phyloP scores from a whole-genome alignment of 495 filamentous ascomycete genomes.

The Astrocystis sublimbata region DNA sequence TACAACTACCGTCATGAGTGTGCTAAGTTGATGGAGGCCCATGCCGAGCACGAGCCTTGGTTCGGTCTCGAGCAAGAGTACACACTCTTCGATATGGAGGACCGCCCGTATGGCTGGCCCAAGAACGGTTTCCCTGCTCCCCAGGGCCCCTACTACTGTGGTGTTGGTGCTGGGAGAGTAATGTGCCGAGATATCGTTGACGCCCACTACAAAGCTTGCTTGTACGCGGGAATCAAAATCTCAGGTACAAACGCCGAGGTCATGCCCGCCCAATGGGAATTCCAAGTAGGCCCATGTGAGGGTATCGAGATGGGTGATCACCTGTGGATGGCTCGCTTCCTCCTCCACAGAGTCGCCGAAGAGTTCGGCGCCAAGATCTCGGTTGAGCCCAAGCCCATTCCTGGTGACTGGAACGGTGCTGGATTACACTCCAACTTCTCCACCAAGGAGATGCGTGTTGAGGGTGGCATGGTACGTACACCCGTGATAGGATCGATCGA shows the following conservation, averaged over 20 bases:
- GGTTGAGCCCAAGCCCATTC: constrained; percentile 96
- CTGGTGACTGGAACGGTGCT: constrained; percentile 99
- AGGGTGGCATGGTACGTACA: constrained; percentile 75
- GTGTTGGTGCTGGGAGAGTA: constrained; percentile 95
- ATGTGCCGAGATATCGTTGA: constrained; percentile 98
- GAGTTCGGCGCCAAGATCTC: constrained; percentile 97
- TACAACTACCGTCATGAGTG: constrained; percentile 96
- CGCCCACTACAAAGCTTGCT: constrained; percentile 96
- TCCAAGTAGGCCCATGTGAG: constrained; percentile 92
- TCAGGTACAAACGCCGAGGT: constrained; percentile 99
- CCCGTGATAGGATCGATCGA: not conserved
- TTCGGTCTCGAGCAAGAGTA: constrained; percentile 98
- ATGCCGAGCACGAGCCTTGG: constrained; percentile 85
- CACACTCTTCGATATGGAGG: constrained; percentile 83
- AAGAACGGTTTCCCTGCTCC: constrained; percentile 91
- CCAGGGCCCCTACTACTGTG: constrained; percentile 99
- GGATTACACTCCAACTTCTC: constrained; percentile 95
- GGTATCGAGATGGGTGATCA: constrained; percentile 96
- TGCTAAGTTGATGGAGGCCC: constrained; percentile 81
- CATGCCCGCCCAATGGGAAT: constrained; percentile 98
- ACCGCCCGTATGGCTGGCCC: constrained; percentile 95
- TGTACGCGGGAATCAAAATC: constrained; percentile 89
- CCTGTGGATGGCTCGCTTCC: constrained; percentile 95
- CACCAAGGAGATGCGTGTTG: constrained; percentile 78
- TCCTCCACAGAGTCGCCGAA: constrained; percentile 94